Conservation (phyloP, 768 basidiomycete genomes). For the Suillus luteus region DNA sequence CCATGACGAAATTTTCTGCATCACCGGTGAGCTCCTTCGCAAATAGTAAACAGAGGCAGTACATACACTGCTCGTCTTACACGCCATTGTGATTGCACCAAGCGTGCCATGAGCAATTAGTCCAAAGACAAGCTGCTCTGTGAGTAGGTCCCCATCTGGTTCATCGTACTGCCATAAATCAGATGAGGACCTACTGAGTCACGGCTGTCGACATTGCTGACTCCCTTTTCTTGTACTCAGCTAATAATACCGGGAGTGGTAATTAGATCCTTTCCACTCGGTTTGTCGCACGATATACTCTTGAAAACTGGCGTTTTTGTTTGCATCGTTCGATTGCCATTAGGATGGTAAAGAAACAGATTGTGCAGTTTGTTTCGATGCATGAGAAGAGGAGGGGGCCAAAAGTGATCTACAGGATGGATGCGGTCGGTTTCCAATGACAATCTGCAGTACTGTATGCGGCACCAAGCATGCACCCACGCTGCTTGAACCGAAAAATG, state of each 20-base stretch:
- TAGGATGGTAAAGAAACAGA: background rate
- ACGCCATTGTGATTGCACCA: background rate
- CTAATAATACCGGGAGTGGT: background rate
- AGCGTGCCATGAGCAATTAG: background rate
- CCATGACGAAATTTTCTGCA: background rate
- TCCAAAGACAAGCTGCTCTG: slow-evolving; percentile 5
- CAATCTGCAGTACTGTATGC: no score
- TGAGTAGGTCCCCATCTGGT: background rate
- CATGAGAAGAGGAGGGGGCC: background rate
- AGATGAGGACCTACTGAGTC: background rate
- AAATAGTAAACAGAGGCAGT: background rate
- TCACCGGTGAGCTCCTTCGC: background rate
- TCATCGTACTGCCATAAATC: background rate
- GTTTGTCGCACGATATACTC: no score
- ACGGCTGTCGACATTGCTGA: background rate
- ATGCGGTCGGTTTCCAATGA: no score
- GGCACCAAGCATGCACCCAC: no score
- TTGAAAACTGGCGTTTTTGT: no score
- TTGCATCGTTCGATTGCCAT: background rate
- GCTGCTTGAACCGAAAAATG: no score
- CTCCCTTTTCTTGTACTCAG: background rate
- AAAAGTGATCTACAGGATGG: background rate
- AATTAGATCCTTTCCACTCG: background rate
- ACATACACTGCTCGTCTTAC: background rate
- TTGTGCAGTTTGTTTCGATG: background rate